A percentile compares a stretch with the other conserved stretches of the same genome.
Conservation (phyloP, 2,329 filamentous ascomycete genomes). For the Colletotrichum chlorophyti region DNA sequence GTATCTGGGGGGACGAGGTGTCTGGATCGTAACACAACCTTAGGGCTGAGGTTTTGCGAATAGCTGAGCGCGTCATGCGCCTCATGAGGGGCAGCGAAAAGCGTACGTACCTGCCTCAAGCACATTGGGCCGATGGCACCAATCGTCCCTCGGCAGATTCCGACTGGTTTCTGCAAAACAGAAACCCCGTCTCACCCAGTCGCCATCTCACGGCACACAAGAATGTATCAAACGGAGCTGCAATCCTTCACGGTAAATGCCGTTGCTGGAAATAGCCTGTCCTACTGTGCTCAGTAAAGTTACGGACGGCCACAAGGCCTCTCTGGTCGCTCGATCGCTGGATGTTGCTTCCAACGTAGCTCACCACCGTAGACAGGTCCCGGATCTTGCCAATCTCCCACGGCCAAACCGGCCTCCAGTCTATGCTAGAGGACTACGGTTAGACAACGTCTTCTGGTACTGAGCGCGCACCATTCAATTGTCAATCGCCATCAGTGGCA, state of each 20-base stretch:
- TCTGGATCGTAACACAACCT: neutral
- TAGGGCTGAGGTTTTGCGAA: neutral
- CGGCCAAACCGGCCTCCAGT: no score
- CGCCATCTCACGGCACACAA: neutral
- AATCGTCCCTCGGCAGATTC: no score
- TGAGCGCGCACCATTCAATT: no score
- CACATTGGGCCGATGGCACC: no score
- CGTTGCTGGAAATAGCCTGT: neutral
- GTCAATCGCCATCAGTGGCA: no score
- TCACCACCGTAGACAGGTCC: no score
- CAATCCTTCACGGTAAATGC: neutral
- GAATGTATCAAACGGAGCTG: neutral
- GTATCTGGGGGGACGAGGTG: neutral
- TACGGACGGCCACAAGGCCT: neutral
- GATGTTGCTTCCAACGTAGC: no score
- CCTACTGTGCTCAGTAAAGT: neutral
- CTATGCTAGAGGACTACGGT: no score
- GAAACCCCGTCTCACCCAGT: no score
- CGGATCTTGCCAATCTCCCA: no score
- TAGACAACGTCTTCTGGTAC: no score
- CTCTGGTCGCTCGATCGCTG: neutral
- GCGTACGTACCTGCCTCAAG: neutral
- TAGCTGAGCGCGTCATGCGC: neutral
- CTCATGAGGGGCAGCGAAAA: neutral
- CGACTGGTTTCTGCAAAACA: no score